Percentiles rank a stretch among this genome's conserved stretches.
Evolutionary conservation across 2,329 filamentous ascomycete genomes (phyloP).

Genomic region (Tolypocladium tropicale): DNA sequence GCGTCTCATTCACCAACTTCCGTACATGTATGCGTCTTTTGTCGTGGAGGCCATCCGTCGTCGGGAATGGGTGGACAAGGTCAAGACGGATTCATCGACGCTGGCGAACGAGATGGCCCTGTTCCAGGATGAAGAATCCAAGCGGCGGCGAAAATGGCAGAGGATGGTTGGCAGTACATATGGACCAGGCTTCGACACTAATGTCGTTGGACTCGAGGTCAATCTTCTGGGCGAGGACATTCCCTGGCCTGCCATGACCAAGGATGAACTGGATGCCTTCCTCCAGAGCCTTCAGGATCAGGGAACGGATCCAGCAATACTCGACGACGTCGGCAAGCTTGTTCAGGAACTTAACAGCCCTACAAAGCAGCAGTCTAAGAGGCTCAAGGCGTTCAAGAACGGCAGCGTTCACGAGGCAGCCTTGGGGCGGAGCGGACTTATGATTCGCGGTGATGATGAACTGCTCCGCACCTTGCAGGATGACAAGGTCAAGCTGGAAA

Average conservation of each 20-base stretch:
- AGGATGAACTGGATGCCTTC: constrained; percentile 69
- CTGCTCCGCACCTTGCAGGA: constrained; percentile 66
- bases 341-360: constrained; percentile 72
- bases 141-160: constrained; percentile 81
- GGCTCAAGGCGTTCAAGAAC: constrained; percentile 90
- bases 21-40: constrained; percentile 82
- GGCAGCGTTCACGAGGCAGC: constrained; percentile 89
- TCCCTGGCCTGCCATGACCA: constrained; percentile 67
- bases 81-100: constrained; percentile 75
- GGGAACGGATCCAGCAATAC: constrained; percentile 53
- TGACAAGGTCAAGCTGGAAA: constrained; percentile 67
- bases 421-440: constrained; percentile 73
- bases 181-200: constrained; percentile 56
- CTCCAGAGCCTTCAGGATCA: constrained; percentile 54
- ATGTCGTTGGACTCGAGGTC: constrained; percentile 70
- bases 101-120: constrained; percentile 87
- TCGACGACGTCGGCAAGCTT: constrained; percentile 64
- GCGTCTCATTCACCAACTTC: constrained; percentile 69
- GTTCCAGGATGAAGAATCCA: constrained; percentile 87
- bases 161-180: constrained; percentile 72
- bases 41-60: constrained; percentile 77
- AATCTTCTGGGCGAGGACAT: constrained; percentile 72
- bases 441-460: constrained; percentile 83
- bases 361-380: constrained; percentile 76
- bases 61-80: constrained; percentile 84